Base-by-base conservation (phyloP, 139 green algal genomes). In the Chlamydomonas asymmetrica region DNA sequence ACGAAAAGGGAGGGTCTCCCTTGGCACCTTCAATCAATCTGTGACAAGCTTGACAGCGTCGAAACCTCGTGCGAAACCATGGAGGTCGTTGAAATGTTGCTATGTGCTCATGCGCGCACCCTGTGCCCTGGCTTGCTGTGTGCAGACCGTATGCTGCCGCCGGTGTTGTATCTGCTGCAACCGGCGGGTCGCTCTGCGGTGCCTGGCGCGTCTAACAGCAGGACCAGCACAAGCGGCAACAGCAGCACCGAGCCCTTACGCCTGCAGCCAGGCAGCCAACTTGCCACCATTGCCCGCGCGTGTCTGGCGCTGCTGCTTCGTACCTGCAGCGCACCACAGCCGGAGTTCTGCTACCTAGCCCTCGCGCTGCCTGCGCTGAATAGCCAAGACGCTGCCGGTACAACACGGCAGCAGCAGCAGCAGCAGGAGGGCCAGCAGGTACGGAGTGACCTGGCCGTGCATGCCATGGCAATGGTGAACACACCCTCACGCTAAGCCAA, bases 221-320 rank as follows among this genome's bases (percentile, higher is more conserved):
- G 40, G 22, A 31, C 2, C 40, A 22, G 29, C 20, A 13, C 62
- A 4, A 32, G 52, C 71, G 45, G 23, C 20, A 3, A 29, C 6
- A 31, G 29, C 32, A 5, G 23, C 27, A 76, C 22, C 67, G 54
- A 1, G 32, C 74, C n/a, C 40, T 45, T 54, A 35, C 85, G 49
- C 3, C 66, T 82, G 59, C 70, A 56, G 2, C 70, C 70, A 0
- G 8, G 57, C 39, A 49, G 31, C 60, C 70, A 56, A 0, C 70
- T 76, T 2, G 59, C 57, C 57, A 49, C 37, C 27, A 40, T 76
- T 56, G 5, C 67, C 0, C 75, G 86, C 23, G 86, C 77, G 29
- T 54, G 50, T 25, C 66, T 91, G 37, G 84, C 84, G 8, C 72
- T 90, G 62, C 60, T 91, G 56, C 79, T 91, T 40, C 81, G 85